A percentile compares a stretch with the other conserved stretches of the same genome.
These are phyloP conservation scores for Pontederia crassipes DNA, from an alignment of 176 grass and related monocot species.

Conservation along the genomic window DNA sequence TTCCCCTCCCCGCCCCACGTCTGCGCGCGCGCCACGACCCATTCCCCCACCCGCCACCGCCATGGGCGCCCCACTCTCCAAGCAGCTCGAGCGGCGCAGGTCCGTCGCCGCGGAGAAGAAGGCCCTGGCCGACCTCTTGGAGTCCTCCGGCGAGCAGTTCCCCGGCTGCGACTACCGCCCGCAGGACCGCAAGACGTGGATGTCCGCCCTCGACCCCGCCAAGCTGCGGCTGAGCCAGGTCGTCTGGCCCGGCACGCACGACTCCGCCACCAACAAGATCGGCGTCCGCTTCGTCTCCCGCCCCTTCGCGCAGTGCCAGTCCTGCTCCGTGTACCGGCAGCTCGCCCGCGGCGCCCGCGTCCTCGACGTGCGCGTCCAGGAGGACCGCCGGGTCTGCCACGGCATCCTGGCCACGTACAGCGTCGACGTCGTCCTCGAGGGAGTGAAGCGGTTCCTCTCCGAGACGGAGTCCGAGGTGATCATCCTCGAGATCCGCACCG, in stretches of 20 bases:
- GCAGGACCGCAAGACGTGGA: conserved; percentile 53
- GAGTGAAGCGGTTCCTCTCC: conserved; percentile 43
- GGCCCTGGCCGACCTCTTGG: conserved; percentile 27
- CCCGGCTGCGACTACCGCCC: conserved; percentile 52
- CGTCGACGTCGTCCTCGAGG: conserved; percentile 56
- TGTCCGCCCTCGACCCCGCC: conserved; percentile 46
- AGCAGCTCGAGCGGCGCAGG: conserved; percentile 63
- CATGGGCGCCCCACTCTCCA: conserved; percentile 67
- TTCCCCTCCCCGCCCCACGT: too few relatives aligned
- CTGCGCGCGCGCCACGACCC: too few relatives aligned
- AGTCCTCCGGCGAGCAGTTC: conserved; percentile 32
- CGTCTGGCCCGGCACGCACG: conserved; percentile 90
- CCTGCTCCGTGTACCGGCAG: conserved; percentile 63
- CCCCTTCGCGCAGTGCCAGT: conserved; percentile 91
- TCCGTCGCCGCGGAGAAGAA: conserved; percentile 42
- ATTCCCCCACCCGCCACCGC: background rate
- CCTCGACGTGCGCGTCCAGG: conserved; percentile 74
- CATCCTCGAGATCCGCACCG: conserved; percentile 85
- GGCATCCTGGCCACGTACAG: conserved; percentile 59
- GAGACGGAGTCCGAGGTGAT: conserved; percentile 60
- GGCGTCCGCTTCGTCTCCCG: conserved; percentile 68
- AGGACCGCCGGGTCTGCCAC: conserved; percentile 79
- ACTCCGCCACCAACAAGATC: conserved; percentile 84
- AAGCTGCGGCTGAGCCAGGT: conserved; percentile 47
- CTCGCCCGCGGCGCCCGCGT: conserved; percentile 52